Evolutionary conservation across 805 yeast species (phyloP), one percentile per base, ranked within the genome.

Genomic region (Dipodascopsis tothii): DNA sequence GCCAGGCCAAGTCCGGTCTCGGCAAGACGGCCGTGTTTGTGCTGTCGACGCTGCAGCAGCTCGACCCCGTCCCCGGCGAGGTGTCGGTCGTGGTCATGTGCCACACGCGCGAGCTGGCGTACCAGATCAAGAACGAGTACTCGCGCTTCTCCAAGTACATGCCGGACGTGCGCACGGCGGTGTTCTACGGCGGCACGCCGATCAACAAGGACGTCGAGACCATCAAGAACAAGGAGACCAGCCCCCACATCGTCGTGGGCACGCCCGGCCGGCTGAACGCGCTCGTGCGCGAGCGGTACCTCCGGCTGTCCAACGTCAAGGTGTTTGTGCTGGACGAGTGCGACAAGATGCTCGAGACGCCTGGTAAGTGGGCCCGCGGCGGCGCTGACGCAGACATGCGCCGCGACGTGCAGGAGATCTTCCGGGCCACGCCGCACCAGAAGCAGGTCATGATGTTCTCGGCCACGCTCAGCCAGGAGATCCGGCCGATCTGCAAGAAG

Each of bases 391-490:
- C 81, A 60, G 94, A 83, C 60, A 90, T 90, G 98, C 84, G 98
- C 75, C 81, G 95, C 67, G 98, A 90, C 63, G 96, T 90, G 47
- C 98, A 90, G 74, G 97, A 90, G 64, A 84, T 92, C 54, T 90
- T 92, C 80, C 81, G 96, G 68, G 84, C 84, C 50, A 90, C 98
- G 41, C 98, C 98, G 55, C 94, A 84, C 69, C 95, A 90, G 66
- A 90, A 90, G 70, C 98, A 90, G 73, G 97, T 92, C 45, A 88
- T 92, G 97, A 90, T 90, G 96, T 90, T 90, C 69, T 84, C 95
- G 49, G 98, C 98, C 55, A 90, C 98, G 44, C 75, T 90, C 59
- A 80, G 95, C 38, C 84, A 78, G 63, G 97, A 90, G 63, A 86
- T 90, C 61, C 84, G 95, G 68, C 96, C 96, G 51, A 80, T 92